Base-by-base conservation (phyloP, 768 basidiomycete species). In the Phanerodontia chrysosporium region DNA sequence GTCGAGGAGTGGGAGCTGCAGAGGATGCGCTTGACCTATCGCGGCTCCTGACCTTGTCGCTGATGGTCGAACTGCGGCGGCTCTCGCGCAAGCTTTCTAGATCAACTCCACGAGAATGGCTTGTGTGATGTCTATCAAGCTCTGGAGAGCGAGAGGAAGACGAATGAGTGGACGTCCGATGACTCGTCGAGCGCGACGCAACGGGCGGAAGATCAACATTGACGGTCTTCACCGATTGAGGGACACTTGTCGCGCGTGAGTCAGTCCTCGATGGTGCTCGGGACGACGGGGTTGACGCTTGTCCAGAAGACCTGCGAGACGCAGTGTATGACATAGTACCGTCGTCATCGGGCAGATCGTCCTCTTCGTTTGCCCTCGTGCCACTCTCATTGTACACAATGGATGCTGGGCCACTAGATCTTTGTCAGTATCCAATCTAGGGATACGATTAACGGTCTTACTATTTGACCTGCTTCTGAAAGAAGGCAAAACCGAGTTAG, bases 311-410 rank as follows among this genome's bases (percentile, higher is more conserved):
- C 8, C 71, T 70, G 56, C 39, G 70, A 74, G 59, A 69, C 61
- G 12, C 73, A 21, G 56, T 66, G 61, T 60, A 73, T 7, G 70
- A 65, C 4, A 69, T 70, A 9, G 52, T 53, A 57, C 69, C 71
- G 58, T 89, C 87, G 58, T 90, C 89, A 68, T 89, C 88, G 0
- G 79, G 83, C 13, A 71, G 67, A 61, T 89, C 77, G 63, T 90
- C 89, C 35, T 89, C 88, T 67, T 91, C 89, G 35, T 89, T 87
- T 4, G 80, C 77, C 56, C 88, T 82, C 62, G 84, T 83, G 0
- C 89, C 89, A 54, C 87, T 80, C 72, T 92, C 89, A 67, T 89
- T 91, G 73, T 89, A 91, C 12, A 92, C 82, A 57, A 92, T 92
- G 7, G 85, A 83, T 0, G 89, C 89, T 2, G 89, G 89, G 18